Evolutionary conservation across 2,329 filamentous ascomycete genomes (phyloP).

Genomic region (Ascochyta pisi): DNA sequence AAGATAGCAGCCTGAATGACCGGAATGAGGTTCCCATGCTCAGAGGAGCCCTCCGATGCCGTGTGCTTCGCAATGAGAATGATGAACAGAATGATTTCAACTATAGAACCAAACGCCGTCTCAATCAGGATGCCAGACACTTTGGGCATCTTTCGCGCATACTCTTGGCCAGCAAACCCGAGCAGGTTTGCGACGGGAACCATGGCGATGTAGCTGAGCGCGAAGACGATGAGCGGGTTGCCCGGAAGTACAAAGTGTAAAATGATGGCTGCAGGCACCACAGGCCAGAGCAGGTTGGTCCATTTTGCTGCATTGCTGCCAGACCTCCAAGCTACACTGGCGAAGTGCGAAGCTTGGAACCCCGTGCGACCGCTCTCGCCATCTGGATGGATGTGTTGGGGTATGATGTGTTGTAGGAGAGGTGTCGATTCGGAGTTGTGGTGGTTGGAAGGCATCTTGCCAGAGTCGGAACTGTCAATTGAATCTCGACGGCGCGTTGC

Average conservation of each 20-base stretch:
- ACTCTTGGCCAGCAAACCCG: slow-evolving; percentile 74
- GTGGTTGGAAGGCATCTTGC: slow-evolving; percentile 27
- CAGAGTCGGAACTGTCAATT: neutral
- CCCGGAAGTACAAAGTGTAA: slow-evolving; percentile 62
- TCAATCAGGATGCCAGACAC: slow-evolving; percentile 69
- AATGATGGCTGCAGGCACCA: slow-evolving; percentile 73
- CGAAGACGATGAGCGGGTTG: slow-evolving; percentile 68
- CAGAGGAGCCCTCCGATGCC: slow-evolving; percentile 50
- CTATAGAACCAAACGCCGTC: slow-evolving; percentile 70
- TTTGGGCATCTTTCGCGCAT: slow-evolving; percentile 76
- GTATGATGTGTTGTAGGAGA: slow-evolving; percentile 40
- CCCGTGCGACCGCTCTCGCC: slow-evolving; percentile 74
- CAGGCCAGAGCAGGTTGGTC: slow-evolving; percentile 77
- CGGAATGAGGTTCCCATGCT: slow-evolving; percentile 53
- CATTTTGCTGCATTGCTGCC: slow-evolving; percentile 68
- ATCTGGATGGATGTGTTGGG: slow-evolving; percentile 51
- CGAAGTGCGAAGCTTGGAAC: slow-evolving; percentile 67
- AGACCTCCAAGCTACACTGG: slow-evolving; percentile 69
- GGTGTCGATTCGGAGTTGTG: slow-evolving; percentile 37
- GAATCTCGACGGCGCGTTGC: neutral
- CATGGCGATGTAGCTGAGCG: slow-evolving; percentile 76
- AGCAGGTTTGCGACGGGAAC: slow-evolving; percentile 76
- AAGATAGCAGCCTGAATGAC: slow-evolving; percentile 86
- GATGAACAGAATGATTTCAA: slow-evolving; percentile 83
- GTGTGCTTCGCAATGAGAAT: slow-evolving; percentile 66